phyloP scores from a whole-genome alignment of 208 protist genomes.

The Crithidia mellificae region DNA sequence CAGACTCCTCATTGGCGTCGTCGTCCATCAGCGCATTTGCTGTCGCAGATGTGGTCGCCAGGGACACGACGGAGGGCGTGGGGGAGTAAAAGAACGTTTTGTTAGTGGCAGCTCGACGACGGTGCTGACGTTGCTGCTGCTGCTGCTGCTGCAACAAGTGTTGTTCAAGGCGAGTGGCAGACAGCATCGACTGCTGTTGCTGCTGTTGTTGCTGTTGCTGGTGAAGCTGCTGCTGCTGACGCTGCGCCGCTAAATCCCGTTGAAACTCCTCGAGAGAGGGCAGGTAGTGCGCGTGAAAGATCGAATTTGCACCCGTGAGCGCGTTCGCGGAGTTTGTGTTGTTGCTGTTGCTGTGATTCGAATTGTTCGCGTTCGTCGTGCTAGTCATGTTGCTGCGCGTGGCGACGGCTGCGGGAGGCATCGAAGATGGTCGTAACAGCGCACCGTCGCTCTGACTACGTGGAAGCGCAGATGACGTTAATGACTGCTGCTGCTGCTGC shows the following conservation, averaged over 20 bases:
- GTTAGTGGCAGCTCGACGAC: constrained; percentile 22
- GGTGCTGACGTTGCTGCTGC: constrained; percentile 17
- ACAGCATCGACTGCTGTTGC: constrained; percentile 20
- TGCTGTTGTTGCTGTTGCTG: constrained; percentile 30
- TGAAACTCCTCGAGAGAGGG: constrained; percentile 46
- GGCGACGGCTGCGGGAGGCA: background rate
- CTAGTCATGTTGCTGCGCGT: background rate
- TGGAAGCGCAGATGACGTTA: background rate
- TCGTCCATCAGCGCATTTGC: constrained; percentile 3
- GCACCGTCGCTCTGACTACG: background rate
- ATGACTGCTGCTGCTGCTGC: constrained; percentile 13
- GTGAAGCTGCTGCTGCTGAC: constrained; percentile 24
- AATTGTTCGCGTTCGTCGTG: background rate
- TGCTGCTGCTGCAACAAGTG: constrained; percentile 25
- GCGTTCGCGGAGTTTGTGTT: too few relatives aligned
- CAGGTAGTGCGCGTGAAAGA: constrained; percentile 36
- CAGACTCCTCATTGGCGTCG: background rate
- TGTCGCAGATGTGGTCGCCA: constrained; percentile 11
- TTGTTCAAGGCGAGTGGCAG: constrained; percentile 28
- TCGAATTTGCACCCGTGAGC: background rate
- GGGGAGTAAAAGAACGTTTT: constrained; percentile 30
- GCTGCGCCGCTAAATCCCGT: constrained; percentile 20
- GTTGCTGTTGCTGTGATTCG: background rate
- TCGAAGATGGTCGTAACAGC: constrained; percentile 6
- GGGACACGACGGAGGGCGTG: constrained; percentile 20